Evolutionary conservation across 108 stramenopile species (phyloP).

Genomic region (Halocafeteria seosinensis): DNA sequence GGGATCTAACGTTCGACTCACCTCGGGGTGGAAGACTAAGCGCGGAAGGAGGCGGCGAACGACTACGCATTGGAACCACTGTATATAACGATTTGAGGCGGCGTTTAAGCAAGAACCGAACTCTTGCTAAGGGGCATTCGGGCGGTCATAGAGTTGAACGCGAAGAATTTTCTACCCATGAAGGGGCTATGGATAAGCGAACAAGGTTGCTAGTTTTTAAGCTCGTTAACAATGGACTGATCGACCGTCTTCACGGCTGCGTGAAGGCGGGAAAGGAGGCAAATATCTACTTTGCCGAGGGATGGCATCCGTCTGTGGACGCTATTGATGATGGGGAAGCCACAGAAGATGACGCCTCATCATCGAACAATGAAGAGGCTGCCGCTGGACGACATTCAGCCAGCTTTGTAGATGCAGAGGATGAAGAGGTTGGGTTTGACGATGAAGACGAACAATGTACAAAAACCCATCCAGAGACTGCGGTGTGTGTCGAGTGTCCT

Average conservation of each 20-base stretch:
- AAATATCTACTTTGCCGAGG: conserved; percentile 18
- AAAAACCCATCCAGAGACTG: background rate
- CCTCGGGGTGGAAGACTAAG: background rate
- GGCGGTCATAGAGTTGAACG: background rate
- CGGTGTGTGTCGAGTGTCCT: background rate
- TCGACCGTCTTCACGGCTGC: conserved; percentile 21
- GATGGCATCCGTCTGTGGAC: background rate
- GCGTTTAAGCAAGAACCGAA: background rate
- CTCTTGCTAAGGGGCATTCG: background rate
- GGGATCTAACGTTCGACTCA: background rate
- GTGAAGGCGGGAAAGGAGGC: conserved; percentile 39
- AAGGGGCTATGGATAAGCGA: conserved; percentile 23
- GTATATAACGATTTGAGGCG: background rate
- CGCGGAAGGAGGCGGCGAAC: background rate
- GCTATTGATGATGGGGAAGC: background rate
- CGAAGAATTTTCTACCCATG: conserved; percentile 1
- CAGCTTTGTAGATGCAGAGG: background rate
- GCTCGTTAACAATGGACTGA: conserved; percentile 15
- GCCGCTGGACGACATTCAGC: background rate
- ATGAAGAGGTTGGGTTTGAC: too few species aligned
- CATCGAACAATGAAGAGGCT: background rate
- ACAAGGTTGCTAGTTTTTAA: conserved; percentile 25
- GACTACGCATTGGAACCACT: background rate
- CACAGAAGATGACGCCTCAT: background rate
- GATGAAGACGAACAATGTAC: too few species aligned